Evolutionary conservation across 805 yeast genomes (phyloP), one percentile per base, ranked within the genome.

Genomic region (Ogataea allantospora): DNA sequence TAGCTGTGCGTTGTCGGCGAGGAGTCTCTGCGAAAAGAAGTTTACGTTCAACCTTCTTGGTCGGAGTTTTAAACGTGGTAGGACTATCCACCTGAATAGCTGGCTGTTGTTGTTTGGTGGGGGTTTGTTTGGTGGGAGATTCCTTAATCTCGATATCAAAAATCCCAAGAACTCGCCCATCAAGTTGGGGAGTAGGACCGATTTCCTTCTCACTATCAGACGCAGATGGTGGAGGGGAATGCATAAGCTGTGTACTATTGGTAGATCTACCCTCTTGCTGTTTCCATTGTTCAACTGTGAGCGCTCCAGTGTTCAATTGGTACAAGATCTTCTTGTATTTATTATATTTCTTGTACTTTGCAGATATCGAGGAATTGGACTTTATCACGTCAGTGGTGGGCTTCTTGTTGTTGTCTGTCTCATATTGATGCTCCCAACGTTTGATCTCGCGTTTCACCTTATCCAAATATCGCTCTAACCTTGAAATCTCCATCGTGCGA

Each of bases 101-200:
- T 3, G 25, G 32, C 3, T 7, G 14, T 14, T 17, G 16, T 14
- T 28, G 37, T 19, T 33, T 39, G 22, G 38, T 25, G 4, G 47
- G 47, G 7, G 43, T 39, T 5, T 14, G 36, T 38, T 33, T 48
- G 26, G 25, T 51, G 35, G 43, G 62, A 17, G 55, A 47, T 13
- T 43, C 45, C 17, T 40, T 42, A 6, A 44, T 33, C 13, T 53
- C 54, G 36, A 78, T 65, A 44, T 86, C 95, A 53, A 87, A 81
- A 4, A 87, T 67, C 12, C 93, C 79, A 22, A 84, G 57, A 0
- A 85, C 84, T 37, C 82, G 73, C 0, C 96, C 96, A 44, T 80
- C 71, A 7, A 86, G 71, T 50, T 87, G 95, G 0, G 96, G 96
- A 0, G 96, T 87, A 1, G 96, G 96, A 0, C 95, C 95, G 9